Percentiles rank a stretch among this genome's conserved stretches.
These are phyloP conservation scores for Cercospora janseana DNA, from an alignment of 2,329 filamentous ascomycete species.

Conservation along the genomic window DNA sequence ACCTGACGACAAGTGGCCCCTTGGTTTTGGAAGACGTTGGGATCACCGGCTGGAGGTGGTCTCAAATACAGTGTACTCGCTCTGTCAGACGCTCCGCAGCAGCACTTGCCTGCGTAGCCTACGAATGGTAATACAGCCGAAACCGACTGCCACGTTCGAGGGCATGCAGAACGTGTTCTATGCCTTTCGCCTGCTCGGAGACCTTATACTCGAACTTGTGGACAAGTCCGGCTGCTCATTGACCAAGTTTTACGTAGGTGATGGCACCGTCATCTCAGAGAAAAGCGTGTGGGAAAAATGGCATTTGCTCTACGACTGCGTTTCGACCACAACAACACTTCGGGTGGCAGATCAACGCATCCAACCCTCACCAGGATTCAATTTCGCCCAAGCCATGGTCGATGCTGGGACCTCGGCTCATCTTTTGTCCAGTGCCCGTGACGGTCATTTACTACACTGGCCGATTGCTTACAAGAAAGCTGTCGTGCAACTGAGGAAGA, in stretches of 20 bases:
- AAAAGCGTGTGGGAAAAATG: too few relatives aligned
- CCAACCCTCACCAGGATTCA: too few relatives aligned
- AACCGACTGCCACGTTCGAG: neutral
- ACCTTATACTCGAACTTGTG: neutral
- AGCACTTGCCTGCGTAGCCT: neutral
- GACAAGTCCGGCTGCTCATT: neutral
- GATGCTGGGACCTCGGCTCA: too few relatives aligned
- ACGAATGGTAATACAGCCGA: neutral
- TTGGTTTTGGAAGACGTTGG: neutral
- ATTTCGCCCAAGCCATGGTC: neutral
- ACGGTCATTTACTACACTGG: too few relatives aligned
- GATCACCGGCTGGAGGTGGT: neutral
- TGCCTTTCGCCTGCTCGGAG: neutral
- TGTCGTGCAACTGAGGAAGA: too few relatives aligned
- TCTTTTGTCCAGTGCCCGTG: too few relatives aligned
- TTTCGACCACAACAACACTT: too few relatives aligned
- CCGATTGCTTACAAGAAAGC: too few relatives aligned
- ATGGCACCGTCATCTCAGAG: too few relatives aligned
- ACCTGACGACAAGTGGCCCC: neutral
- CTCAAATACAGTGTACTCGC: constrained; percentile 1
- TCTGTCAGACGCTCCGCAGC: constrained; percentile 1
- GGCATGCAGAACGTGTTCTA: constrained; percentile 1
- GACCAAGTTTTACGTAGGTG: neutral
- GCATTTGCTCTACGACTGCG: too few relatives aligned
- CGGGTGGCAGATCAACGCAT: too few relatives aligned